Base-by-base conservation (phyloP, 75 land plant genomes). In the Picea sitchensis region DNA sequence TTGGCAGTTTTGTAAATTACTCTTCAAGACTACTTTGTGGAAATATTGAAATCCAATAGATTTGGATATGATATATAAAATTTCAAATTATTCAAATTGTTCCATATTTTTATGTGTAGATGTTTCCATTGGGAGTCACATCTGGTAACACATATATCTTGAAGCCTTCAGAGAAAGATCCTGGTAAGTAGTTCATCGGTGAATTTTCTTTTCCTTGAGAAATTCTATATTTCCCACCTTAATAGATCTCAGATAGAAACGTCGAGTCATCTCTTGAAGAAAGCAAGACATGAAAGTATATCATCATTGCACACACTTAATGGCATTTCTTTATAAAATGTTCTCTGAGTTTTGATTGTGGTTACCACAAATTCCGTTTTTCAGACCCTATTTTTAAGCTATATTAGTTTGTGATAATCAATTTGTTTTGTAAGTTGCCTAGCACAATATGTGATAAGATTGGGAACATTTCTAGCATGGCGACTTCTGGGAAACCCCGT, bases 131-230 rank as follows among this genome's bases (percentile, higher is more conserved):
- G 85, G 97, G 95, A 21, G 88, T 96, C 17, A 94, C 99, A 44
- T 89, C 90, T 84, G 99, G 99, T 11, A 96, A 96, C 79, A 96
- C 99, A 2, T 96, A 75, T 82, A 67, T 96, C 58, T 81, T 96
- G 59, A 96, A 96, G 84, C 99, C 99, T 77, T 94, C 99, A 64
- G 99, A 96, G 80, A 96, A 94, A 86, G 99, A 95, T 84, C 99
- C 99, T 65, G 96, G 96, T 94, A 72, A 73, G 72, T 14, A 54
- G 18, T 58, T 54, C 23, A 26, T 36, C 20, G 31, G 47, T 18
- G 47, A 47, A 0, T 73, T 47, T 57, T 56, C 20, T 5, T 57
- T 51, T 26, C 32, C 18, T 13, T 5, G 2, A 60, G 4, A n/a
- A 60, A 1, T 20, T 23, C 14, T 21, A 38, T 44, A n/a, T 71